phyloP scores from a whole-genome alignment of 257 asterid genomes.

The Solanum pinnatisectum region DNA sequence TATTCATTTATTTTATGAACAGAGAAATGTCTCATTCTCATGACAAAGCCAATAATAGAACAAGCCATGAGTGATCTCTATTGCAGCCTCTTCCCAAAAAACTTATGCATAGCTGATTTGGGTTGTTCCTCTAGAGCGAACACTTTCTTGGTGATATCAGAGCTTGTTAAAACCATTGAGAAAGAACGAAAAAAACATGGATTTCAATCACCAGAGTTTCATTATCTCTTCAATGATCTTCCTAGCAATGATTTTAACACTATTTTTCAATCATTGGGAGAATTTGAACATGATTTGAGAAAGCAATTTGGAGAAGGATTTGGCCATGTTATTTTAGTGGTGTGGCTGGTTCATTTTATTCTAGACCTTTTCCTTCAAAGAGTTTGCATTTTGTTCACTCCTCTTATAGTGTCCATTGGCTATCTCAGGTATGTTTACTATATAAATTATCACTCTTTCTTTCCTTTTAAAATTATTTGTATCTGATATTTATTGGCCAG shows the following conservation, averaged over 20 bases:
- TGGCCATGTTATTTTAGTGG: constrained; percentile 33
- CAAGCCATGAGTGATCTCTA: constrained; percentile 25
- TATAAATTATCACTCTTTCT: too few species aligned
- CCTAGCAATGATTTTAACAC: constrained; percentile 58
- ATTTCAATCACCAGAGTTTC: constrained; percentile 29
- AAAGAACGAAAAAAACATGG: constrained; percentile 2
- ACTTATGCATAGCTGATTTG: neutral
- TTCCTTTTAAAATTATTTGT: too few species aligned
- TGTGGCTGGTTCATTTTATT: constrained; percentile 55
- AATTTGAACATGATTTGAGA: constrained; percentile 12
- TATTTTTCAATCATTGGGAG: constrained; percentile 31
- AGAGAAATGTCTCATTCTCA: constrained; percentile 31
- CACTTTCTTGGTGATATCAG: constrained; percentile 5
- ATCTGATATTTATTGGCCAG: too few species aligned
- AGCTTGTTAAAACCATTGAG: constrained; percentile 14
- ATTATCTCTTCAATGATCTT: constrained; percentile 52
- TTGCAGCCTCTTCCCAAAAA: neutral
- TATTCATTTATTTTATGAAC: neutral
- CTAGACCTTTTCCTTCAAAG: constrained; percentile 37
- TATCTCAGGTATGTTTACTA: constrained; percentile 24
- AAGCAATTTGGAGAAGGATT: constrained; percentile 12
- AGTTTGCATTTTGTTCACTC: constrained; percentile 56
- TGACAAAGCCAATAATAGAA: constrained; percentile 28
- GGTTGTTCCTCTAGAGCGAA: constrained; percentile 6
- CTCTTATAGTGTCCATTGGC: constrained; percentile 61